Evolutionary conservation across 1,139 yeast species (phyloP), one percentile per base, ranked within the genome.

Genomic region (Meyerozyma athensensis): DNA sequence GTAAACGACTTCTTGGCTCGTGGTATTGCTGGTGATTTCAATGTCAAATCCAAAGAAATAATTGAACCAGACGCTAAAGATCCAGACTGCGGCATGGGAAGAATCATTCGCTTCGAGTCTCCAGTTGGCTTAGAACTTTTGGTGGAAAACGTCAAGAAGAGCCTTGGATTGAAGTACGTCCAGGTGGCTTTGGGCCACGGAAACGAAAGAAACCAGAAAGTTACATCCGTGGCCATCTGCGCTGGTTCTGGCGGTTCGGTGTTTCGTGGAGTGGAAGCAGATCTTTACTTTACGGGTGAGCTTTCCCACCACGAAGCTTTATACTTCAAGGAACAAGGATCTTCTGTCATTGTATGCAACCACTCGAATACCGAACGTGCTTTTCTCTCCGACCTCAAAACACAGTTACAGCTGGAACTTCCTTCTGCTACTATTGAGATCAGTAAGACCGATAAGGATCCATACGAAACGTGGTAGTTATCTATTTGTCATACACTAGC

Each of bases 361-460:
- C 98, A 94, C 53, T 76, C 95, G 16, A 90, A 92, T 53, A 86
- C 97, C 0, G 99, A 94, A 59, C 70, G 98, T 39, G 96, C 95
- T 0, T 92, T 81, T 50, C 65, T 92, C 47, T 44, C 46, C 37
- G 64, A 58, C 2, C 53, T 92, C 60, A 68, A 70, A 46, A 58
- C 67, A 26, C 73, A 72, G 42, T 64, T 87, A 40, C 50, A 60
- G 35, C 45, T 51, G 9, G 79, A 75, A 38, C 73, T 79, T 46
- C 54, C 59, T 0, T 69, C 67, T 6, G 52, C 67, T 5, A 65
- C 62, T 10, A 63, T 82, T n/a, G 42, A 47, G 2, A 63, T 81
- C 21, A 77, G 85, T 48, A 46, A 59, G 34, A 52, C 60, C 0
- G 90, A 82, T 49, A 57, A 50, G 33, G 90, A 82, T 52, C 87